Base-by-base conservation (phyloP, 2,329 filamentous ascomycete genomes). In the Colletotrichum spaethianum region DNA sequence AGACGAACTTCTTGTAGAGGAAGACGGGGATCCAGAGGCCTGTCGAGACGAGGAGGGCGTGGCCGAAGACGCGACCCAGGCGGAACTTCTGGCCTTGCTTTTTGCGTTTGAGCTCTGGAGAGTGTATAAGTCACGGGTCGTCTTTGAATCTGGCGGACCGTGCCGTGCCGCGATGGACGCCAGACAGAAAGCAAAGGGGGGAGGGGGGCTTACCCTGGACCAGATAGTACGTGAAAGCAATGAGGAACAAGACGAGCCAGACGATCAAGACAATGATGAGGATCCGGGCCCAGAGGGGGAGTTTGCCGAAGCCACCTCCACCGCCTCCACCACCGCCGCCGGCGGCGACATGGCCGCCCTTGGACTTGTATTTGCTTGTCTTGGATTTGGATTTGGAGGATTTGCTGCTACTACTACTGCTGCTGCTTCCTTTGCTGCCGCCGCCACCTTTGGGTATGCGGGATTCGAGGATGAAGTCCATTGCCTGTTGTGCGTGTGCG, bases 1-100 rank as follows among this genome's bases (percentile, higher is more conserved):
- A 46, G 46, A 48, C 2, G 74, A 77, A 28, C 76, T 81, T 59
- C 75, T 81, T 46, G 72, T 68, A 52, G 73, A 78, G 33, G 20
- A 36, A 57, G 76, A 79, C 56, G 74, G 75, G n/a, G 33, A 76
- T 14, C 70, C 70, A 63, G 73, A 77, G 14, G 71, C 77, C 38
- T 61, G 66, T 73, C 1, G 72, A 73, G 2, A 73, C 50, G 40
- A 63, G 53, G n/a, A 74, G 59, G 63, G 73, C 72, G 12, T 61
- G 42, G 52, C 63, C 61, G 42, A 74, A 23, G 57, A 65, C 73
- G 61, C 60, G 67, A 42, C 63, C 67, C 20, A 66, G 14, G 53
- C 73, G 72, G 73, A 72, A 63, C n/a, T 66, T 61, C 23, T 69
- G 59, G 53, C 74, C 74, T 44, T 67, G 40, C 31, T 66, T 75